These are phyloP conservation scores for Globisporangium paddicum DNA, from an alignment of 352 stramenopile species.

Conservation along the genomic window DNA sequence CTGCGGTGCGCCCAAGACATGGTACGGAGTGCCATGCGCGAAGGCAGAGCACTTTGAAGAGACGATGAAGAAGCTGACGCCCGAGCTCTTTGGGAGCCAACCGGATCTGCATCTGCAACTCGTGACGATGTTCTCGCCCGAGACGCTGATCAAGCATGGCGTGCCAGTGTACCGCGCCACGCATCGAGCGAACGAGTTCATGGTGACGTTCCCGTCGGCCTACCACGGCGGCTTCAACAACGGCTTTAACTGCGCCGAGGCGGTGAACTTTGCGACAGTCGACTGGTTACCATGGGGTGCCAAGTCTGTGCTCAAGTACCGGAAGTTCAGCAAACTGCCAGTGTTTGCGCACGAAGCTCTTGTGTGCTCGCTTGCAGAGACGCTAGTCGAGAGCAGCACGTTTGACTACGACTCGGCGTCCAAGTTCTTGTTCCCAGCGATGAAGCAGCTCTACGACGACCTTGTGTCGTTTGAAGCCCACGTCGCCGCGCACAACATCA, in stretches of 20 bases:
- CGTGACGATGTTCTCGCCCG: slow-evolving; percentile 83
- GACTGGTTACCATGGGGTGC: slow-evolving; percentile 86
- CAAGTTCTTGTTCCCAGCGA: slow-evolving; percentile 52
- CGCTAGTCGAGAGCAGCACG: slow-evolving; percentile 43
- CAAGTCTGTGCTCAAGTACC: slow-evolving; percentile 70
- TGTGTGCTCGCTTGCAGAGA: slow-evolving; percentile 69
- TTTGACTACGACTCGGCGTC: slow-evolving; percentile 48
- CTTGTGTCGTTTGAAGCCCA: slow-evolving; percentile 44
- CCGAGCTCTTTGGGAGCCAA: slow-evolving; percentile 92
- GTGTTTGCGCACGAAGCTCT: slow-evolving; percentile 87
- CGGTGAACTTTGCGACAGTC: slow-evolving; percentile 88
- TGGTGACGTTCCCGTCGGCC: slow-evolving; percentile 97
- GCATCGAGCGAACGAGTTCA: slow-evolving; percentile 96
- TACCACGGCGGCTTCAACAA: slow-evolving; percentile 99
- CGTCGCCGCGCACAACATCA: slow-evolving; percentile 26
- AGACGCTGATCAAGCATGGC: slow-evolving; percentile 66
- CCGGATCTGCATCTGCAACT: slow-evolving; percentile 94
- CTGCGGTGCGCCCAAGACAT: slow-evolving; percentile 96
- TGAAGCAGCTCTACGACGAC: slow-evolving; percentile 57
- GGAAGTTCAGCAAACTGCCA: slow-evolving; percentile 71
- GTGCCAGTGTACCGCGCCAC: slow-evolving; percentile 94
- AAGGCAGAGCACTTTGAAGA: slow-evolving; percentile 90
- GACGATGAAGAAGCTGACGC: slow-evolving; percentile 89
- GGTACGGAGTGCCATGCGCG: slow-evolving; percentile 94
- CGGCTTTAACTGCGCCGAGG: slow-evolving; percentile 92